A percentile compares a stretch with the other conserved stretches of the same genome.
Conservation (phyloP, 768 basidiomycete species). For the Collybia mongolica region DNA sequence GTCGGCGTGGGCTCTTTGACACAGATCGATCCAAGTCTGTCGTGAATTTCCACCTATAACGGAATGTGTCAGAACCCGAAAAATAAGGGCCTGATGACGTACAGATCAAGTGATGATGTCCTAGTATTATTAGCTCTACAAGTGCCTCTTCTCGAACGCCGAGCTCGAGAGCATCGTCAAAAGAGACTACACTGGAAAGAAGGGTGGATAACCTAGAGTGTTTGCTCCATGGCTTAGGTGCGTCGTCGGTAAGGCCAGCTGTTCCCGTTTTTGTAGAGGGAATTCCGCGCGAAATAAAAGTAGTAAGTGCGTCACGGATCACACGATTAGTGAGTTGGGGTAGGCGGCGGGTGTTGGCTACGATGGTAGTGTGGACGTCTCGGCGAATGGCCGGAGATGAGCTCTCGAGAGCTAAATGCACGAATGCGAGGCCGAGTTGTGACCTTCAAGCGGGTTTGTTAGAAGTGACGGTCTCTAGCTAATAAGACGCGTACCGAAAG, state of each 20-base stretch:
- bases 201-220: conserved; percentile 52
- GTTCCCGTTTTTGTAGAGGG: conserved; percentile 15
- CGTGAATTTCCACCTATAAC: conserved; percentile 44
- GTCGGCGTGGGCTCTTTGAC: conserved; percentile 66
- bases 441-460: conserved; percentile 32
- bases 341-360: conserved; percentile 28
- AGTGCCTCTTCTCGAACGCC: conserved; percentile 43
- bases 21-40: conserved; percentile 81
- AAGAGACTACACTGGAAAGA: conserved; percentile 49
- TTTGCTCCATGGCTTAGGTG: conserved; percentile 39
- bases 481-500: conserved; percentile 44
- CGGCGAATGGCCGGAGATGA: conserved; percentile 53
- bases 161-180: conserved; percentile 40
- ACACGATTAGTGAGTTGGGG: conserved; percentile 52
- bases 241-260: conserved; percentile 28
- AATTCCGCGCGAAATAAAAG: conserved; percentile 40
- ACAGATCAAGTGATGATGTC: conserved; percentile 73
- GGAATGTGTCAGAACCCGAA: not conserved
- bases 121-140: conserved; percentile 59
- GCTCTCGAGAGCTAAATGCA: conserved; percentile 68
- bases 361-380: conserved; percentile 40
- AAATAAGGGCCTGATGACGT: conserved; percentile 20
- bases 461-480: not conserved
- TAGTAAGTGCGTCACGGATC: conserved; percentile 57
- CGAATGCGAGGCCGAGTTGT: conserved; percentile 62